These are phyloP conservation scores for Inonotus obliquus DNA, from an alignment of 1,284 basidiomycete species.

Conservation along the genomic window DNA sequence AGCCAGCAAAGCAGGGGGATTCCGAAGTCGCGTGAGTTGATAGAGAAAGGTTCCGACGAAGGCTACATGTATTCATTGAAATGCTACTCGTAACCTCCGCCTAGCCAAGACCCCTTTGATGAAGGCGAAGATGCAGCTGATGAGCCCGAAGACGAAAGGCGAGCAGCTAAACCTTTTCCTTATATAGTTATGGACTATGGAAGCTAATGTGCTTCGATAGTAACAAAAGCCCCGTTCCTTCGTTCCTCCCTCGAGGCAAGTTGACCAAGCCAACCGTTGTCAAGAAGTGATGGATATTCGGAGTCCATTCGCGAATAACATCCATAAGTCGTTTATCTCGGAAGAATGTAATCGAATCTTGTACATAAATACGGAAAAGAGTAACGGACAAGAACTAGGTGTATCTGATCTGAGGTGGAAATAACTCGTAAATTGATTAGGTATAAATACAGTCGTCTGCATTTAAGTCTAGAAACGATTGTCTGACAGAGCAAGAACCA, in stretches of 20 bases:
- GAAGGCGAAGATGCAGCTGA: neutral
- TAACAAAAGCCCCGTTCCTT: neutral
- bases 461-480: no score
- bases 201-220: neutral
- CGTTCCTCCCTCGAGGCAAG: neutral
- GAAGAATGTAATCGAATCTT: neutral
- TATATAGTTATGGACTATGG: neutral
- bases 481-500: no score
- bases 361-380: neutral
- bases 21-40: neutral
- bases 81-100: neutral
- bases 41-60: neutral
- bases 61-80: neutral
- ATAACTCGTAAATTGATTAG: no score
- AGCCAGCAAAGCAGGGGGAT: neutral
- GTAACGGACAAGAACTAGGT: neutral
- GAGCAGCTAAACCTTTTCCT: neutral
- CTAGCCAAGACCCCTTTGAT: neutral
- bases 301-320: no score
- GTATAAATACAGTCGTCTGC: no score
- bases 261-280: neutral
- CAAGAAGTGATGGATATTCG: neutral
- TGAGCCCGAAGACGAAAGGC: neutral
- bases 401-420: neutral
- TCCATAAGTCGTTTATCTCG: no score